A percentile compares a stretch with the other conserved stretches of the same genome.
Conservation (phyloP, 257 asterid species). For the Anisodus acutangulus region DNA sequence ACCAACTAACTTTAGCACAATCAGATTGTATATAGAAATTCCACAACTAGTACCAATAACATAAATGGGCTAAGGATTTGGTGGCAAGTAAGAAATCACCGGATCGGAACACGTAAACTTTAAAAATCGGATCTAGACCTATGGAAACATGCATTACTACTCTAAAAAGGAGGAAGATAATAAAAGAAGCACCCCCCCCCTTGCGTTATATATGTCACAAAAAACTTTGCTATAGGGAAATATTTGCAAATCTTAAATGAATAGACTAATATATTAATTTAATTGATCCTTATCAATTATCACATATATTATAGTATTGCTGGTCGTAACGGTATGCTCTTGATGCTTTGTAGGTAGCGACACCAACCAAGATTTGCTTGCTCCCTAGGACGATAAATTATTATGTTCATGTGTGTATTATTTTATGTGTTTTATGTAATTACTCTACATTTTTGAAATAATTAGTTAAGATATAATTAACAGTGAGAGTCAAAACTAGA, state of each 20-base stretch:
- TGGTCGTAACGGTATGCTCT: neutral
- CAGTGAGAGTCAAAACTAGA: neutral
- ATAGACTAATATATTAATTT: neutral
- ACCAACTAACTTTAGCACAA: too few species aligned
- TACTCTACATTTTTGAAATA: neutral
- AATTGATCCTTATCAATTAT: neutral
- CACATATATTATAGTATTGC: neutral
- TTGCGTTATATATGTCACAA: neutral
- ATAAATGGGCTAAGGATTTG: too few species aligned
- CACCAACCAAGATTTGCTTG: neutral
- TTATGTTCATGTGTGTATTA: neutral
- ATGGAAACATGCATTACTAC: neutral
- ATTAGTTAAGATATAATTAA: neutral
- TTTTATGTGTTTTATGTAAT: neutral
- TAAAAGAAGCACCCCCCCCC: neutral
- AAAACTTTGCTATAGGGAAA: neutral
- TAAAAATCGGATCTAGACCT: neutral
- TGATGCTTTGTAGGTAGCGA: constrained; percentile 22
- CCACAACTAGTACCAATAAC: too few species aligned
- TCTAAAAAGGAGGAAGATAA: neutral
- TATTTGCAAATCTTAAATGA: neutral
- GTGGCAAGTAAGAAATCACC: too few species aligned
- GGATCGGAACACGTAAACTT: neutral
- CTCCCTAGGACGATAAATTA: too few species aligned
- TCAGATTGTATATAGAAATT: too few species aligned